Evolutionary conservation across 1,139 yeast species (phyloP), one percentile per base, ranked within the genome.

Genomic region (Wickerhamomyces sp.): DNA sequence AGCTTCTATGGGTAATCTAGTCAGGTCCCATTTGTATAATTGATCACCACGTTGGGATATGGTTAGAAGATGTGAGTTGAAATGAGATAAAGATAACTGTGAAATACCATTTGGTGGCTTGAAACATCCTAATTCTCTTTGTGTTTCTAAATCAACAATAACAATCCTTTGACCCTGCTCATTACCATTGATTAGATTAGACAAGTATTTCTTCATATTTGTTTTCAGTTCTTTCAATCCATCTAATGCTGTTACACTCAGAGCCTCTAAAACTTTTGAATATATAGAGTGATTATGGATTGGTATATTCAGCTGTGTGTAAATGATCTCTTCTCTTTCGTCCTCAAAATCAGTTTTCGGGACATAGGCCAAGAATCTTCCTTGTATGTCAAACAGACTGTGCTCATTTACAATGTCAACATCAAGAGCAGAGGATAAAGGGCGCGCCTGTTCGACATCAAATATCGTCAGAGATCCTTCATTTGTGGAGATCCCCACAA

Each of bases 101-200:
- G 88, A 79, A 15, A 81, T 69, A 0, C 87, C 88, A 19, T 77
- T 79, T 0, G 83, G 69, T 36, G 87, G 74, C 30, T 71, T 68
- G 54, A 81, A 79, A 13, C 69, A 60, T n/a, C 76, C 74, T 46
- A 80, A 51, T 1, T 67, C 63, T 39, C 60, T 60, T 40, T 68
- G 72, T 22, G 69, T 67, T 5, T 61, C 50, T 32, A 81, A 57
- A 47, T 79, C 82, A 28, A 77, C 51, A 13, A 78, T 32, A 3
- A 52, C 35, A 3, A 55, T 47, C 7, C 40, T 38, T 20, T 47
- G 58, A 12, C 66, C 47, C 40, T 67, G 69, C 46, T 69, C 65
- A 33, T 41, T 37, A 4, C 51, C 48, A 30, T 46, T 48, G 22
- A 48, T 41, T 15, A 51, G 35, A 15, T 38, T 42, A 2, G 48